These are phyloP conservation scores for Cyberlindnera veronae DNA, from an alignment of 805 yeast genomes.

Conservation along the genomic window DNA sequence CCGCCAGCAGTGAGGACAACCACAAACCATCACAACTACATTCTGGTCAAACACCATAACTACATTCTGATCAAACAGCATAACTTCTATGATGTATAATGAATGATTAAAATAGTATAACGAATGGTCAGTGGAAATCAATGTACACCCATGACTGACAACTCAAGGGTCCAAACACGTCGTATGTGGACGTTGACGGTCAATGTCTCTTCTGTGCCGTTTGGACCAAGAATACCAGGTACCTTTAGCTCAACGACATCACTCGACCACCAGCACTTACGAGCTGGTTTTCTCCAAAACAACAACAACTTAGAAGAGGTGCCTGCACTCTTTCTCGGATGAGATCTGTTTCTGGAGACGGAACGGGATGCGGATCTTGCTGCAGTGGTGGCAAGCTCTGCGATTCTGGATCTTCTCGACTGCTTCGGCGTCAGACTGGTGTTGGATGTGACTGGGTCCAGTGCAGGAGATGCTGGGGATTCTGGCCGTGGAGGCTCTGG, in stretches of 20 bases:
- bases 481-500: constrained; percentile 25
- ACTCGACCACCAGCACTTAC: constrained; percentile 98
- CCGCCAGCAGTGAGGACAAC: too few relatives aligned
- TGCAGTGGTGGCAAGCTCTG: constrained; percentile 53
- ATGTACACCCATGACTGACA: constrained; percentile 84
- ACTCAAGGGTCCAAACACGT: constrained; percentile 95
- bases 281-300: constrained; percentile 97
- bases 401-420: constrained; percentile 53
- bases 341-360: constrained; percentile 46
- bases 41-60: too few relatives aligned
- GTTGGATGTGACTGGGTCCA: constrained; percentile 42
- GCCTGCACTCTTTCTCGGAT: constrained; percentile 36
- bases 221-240: constrained; percentile 29
- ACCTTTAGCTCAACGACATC: constrained; percentile 45
- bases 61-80: too few relatives aligned
- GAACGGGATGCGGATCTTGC: constrained; percentile 58
- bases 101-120: too few relatives aligned
- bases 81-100: too few relatives aligned
- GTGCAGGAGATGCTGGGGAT: constrained; percentile 30
- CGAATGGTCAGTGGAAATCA: too few relatives aligned
- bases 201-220: constrained; percentile 31
- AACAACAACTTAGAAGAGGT: constrained; percentile 64
- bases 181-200: constrained; percentile 76
- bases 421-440: constrained; percentile 22
- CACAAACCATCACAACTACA: too few relatives aligned